phyloP scores from a whole-genome alignment of 2,329 filamentous ascomycete genomes.

The Aureobasidium leucospermi region DNA sequence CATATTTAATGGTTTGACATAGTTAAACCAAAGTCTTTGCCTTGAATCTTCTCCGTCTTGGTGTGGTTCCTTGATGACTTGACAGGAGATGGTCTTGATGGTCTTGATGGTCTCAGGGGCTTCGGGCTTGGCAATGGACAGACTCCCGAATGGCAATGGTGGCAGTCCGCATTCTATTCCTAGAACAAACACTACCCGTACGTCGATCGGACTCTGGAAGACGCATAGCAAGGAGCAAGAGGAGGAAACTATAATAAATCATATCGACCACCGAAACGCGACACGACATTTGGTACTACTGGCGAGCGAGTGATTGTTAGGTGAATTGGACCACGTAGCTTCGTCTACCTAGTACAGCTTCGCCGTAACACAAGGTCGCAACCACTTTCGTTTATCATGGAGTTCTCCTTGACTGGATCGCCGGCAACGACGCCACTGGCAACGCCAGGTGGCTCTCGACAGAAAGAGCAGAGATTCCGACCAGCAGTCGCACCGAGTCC shows the following conservation, averaged over 20 bases:
- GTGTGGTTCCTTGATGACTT: not conserved
- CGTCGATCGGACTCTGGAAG: not conserved
- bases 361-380: not conserved
- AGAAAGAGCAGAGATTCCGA: not conserved
- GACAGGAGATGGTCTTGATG: not conserved
- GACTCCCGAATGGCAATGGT: conserved; percentile 8
- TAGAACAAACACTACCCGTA: not conserved
- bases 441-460: not conserved
- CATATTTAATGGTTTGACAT: not conserved
- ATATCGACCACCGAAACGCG: not conserved
- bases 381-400: not conserved
- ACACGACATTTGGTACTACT: not conserved
- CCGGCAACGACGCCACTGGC: not conserved
- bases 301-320: not conserved
- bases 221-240: not conserved
- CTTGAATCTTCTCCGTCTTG: not conserved
- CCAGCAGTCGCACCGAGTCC: conserved; percentile 6
- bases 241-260: not conserved
- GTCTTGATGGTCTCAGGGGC: conserved; percentile 1
- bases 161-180: not conserved
- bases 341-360: conserved; percentile 1
- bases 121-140: conserved; percentile 4
- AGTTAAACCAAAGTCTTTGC: not conserved
- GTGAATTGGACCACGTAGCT: conserved; percentile 6
- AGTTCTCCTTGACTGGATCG: conserved; percentile 5